Evolutionary conservation across 2,329 filamentous ascomycete genomes (phyloP).

Genomic region (Corinectria fuckeliana): DNA sequence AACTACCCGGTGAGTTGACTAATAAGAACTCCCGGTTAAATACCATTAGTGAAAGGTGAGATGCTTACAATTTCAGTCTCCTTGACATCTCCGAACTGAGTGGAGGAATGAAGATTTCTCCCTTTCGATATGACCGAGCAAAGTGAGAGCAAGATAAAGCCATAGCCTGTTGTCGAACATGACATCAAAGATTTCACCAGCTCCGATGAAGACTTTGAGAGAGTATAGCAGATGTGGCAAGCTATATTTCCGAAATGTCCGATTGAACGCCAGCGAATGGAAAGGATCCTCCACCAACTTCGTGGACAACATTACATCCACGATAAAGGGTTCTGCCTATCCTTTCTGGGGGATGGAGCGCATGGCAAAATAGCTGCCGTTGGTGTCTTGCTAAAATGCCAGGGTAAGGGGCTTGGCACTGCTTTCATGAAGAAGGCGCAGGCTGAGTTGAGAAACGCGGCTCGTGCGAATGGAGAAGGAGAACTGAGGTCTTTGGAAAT

Average conservation of each 20-base stretch:
- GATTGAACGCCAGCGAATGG: slow-evolving; percentile 14
- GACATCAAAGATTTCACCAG: slow-evolving; percentile 18
- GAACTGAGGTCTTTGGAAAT: slow-evolving; percentile 25
- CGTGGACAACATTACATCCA: slow-evolving; percentile 24
- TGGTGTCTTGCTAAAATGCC: slow-evolving; percentile 28
- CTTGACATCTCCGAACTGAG: background rate
- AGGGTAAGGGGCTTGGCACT: slow-evolving; percentile 25
- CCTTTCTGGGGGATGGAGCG: slow-evolving; percentile 3
- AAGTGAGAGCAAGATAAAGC: background rate
- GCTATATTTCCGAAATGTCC: slow-evolving; percentile 31
- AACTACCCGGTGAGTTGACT: too few relatives aligned
- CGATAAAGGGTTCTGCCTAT: slow-evolving; percentile 28
- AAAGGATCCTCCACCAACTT: slow-evolving; percentile 7
- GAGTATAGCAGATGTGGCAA: slow-evolving; percentile 31
- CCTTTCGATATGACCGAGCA: background rate
- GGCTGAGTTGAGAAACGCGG: background rate
- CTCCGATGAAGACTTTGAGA: slow-evolving; percentile 23
- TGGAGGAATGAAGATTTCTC: background rate
- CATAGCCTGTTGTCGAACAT: background rate
- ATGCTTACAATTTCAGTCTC: too few relatives aligned
- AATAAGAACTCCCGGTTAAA: too few relatives aligned
- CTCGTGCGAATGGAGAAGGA: background rate
- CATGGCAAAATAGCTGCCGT: slow-evolving; percentile 26
- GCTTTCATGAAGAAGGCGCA: slow-evolving; percentile 22
- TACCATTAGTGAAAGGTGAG: too few relatives aligned